phyloP scores from a whole-genome alignment of 176 grass and related monocot genomes.

The Triticum dicoccoides region DNA sequence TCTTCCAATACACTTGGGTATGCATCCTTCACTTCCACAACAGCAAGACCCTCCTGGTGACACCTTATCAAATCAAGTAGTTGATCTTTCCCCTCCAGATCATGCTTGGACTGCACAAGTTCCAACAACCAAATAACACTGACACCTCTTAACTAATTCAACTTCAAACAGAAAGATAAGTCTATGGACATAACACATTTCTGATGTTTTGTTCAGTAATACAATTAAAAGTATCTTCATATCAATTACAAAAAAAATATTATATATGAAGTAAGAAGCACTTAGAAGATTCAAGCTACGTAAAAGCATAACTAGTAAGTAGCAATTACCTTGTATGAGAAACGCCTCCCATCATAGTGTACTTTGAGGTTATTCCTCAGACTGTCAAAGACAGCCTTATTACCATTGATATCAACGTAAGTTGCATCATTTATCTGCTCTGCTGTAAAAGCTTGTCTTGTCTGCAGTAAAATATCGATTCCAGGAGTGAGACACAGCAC shows the following conservation, averaged over 20 bases:
- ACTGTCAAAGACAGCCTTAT: slow-evolving; percentile 74
- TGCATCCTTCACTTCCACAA: not conserved
- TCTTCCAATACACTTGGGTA: not conserved
- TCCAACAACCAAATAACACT: not conserved
- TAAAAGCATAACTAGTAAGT: not conserved
- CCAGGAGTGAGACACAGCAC: not conserved
- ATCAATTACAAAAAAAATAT: not conserved
- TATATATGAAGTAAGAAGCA: not conserved
- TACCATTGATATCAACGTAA: slow-evolving; percentile 85
- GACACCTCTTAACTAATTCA: slow-evolving; percentile 4
- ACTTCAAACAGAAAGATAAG: not conserved
- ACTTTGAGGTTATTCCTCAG: slow-evolving; percentile 90
- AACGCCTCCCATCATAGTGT: slow-evolving; percentile 68
- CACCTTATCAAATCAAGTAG: not conserved
- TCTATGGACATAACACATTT: not conserved
- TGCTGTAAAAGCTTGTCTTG: slow-evolving; percentile 66
- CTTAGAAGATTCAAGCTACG: not conserved
- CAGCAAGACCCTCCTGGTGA: not conserved
- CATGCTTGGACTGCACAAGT: not conserved
- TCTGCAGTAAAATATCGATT: slow-evolving; percentile 51
- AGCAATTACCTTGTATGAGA: slow-evolving; percentile 84
- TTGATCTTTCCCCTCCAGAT: not conserved
- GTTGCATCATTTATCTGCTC: slow-evolving; percentile 86
- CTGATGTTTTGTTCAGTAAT: not conserved
- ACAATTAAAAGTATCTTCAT: not conserved